phyloP scores from a whole-genome alignment of 306 rosid genomes.

The Glycyrrhiza uralensis region DNA sequence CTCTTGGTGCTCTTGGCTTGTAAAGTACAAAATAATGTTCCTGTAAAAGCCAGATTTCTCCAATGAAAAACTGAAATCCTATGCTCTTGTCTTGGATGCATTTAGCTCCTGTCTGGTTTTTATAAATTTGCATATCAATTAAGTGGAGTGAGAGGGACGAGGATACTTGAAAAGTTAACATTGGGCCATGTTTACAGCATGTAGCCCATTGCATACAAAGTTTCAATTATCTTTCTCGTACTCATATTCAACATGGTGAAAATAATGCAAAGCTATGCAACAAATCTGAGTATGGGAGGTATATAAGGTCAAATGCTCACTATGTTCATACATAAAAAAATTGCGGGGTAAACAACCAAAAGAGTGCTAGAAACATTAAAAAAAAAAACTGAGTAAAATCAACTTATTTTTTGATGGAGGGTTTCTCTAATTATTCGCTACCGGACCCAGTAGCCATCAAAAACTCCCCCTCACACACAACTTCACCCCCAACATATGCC shows the following conservation, averaged over 20 bases:
- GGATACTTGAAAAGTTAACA: background rate
- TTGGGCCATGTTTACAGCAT: background rate
- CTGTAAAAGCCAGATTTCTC: no score
- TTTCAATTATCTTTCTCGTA: background rate
- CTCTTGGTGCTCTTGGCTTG: constrained; percentile 97
- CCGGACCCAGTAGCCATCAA: constrained; percentile 66
- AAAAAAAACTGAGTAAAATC: constrained; percentile 15
- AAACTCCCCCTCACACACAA: constrained; percentile 84
- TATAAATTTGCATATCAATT: background rate
- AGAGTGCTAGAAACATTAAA: background rate
- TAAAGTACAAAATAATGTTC: no score
- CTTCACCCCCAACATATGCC: constrained; percentile 78
- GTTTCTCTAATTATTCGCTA: constrained; percentile 21
- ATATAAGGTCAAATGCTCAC: background rate
- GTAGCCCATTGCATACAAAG: background rate
- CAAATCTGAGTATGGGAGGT: background rate
- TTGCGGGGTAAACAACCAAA: constrained; percentile 4
- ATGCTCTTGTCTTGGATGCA: constrained; percentile 25
- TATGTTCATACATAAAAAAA: background rate
- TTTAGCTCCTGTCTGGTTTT: constrained; percentile 20
- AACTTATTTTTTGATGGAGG: background rate
- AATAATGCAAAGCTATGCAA: background rate
- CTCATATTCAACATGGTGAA: background rate
- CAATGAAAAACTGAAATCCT: constrained; percentile 21
- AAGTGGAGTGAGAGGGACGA: background rate